Base-by-base conservation (phyloP, 2,329 filamentous ascomycete species). In the Curvularia sp. region DNA sequence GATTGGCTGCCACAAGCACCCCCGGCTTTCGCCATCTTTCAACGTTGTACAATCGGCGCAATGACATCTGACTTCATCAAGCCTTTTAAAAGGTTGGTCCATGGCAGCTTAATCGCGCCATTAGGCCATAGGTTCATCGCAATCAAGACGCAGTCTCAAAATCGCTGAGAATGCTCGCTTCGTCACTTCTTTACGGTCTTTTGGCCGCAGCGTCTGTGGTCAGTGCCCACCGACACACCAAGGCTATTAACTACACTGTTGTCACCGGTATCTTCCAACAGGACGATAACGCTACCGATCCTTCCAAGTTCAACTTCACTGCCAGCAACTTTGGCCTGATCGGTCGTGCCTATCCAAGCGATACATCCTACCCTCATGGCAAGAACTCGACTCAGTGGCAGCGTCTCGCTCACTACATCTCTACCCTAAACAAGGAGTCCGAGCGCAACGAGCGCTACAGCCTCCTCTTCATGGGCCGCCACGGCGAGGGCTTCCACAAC, bases 401-500 rank as follows among this genome's bases (percentile, higher is more conserved):
- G 73, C 82, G 85, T n/a, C 88, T 91, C 57, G 78, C 80, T 41
- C 74, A 83, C 59, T 87, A 87, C 67, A 81, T 91, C 27, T 68
- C 79, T 19, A 76, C 79, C 23, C 72, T 91, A 36, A 88, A 88
- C 76, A 67, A 72, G 3, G 72, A 81, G 2, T 74, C 74, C 2
- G 69, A 70, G n/a, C 72, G 74, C 9, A 81, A 79, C 48, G 81
- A 83, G 13, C 77, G 81, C 28, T 91, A 90, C 79, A 88, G 89
- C 68, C 80, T 92, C 9, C 71, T 92, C 28, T 88, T 88, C 74
- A 80, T 90, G 73, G 88, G 85, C 41, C 85, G 89, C 38, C 89
- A 92, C 69, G 89, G 89, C 21, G 84, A 92, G 74, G 89, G 89
- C 4, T 80, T 79, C 58, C 84, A 88, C 74, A 89, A 89, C 67